Base-by-base conservation (phyloP, 768 basidiomycete genomes). In the Suillus hirtellus region DNA sequence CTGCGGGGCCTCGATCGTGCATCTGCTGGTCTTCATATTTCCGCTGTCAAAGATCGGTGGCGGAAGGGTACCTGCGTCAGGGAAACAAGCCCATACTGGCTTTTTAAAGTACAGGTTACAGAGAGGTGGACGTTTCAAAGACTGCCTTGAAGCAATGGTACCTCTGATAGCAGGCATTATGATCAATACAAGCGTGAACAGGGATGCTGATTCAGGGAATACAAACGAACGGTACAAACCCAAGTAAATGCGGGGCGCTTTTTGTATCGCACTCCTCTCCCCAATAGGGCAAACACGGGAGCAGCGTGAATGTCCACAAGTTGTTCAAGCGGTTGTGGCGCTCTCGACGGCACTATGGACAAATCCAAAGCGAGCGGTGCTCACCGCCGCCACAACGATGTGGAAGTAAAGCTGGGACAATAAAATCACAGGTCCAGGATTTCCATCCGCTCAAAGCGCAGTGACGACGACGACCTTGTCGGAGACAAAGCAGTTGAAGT, bases 351-450 rank as follows among this genome's bases (percentile, higher is more conserved):
- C 53, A 59, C 55, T 37, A 40, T 35, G 54, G 47, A 72, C 67
- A 74, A 74, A 75, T 68, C 58, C 66, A 75, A 72, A 75, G 69
- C 58, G 38, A 31, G 61, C 50, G 50, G 56, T 34, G 46, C 38
- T 42, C 60, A 65, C 60, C 60, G 62, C 59, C 60, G 40, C 68
- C 58, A 65, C 64, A 60, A 34, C 67, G 64, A 64, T 70, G 58
- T 60, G 66, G 64, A 21, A 12, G 52, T 21, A 43, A 31, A 64
- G 38, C 19, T 34, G 8, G 50, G 46, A 65, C 47, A 64, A 64
- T 59, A 37, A 37, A 17, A 59, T 47, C 62, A 63, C 64, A 63
- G 61, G 60, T 43, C 56, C 40, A 62, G 17, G 11, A 53, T 24
- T 24, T 61, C n/a, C 52, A 47, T 24, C 31, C 42, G 37, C 42